These are phyloP conservation scores for Trichoderma asperelloides DNA, from an alignment of 495 filamentous ascomycete species.

Conservation along the genomic window DNA sequence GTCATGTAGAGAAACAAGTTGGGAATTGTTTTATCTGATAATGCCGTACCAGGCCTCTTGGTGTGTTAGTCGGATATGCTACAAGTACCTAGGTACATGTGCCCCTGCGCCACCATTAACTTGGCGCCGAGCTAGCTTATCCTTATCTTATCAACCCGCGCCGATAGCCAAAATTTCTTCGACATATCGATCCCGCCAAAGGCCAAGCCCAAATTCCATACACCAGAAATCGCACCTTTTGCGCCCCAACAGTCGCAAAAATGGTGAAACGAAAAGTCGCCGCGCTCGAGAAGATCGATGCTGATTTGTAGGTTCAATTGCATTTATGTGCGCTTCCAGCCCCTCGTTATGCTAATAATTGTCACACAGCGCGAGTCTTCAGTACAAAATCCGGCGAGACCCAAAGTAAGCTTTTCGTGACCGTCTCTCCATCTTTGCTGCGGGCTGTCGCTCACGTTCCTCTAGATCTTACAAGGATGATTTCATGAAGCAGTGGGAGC, in stretches of 20 bases:
- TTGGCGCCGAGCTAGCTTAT: background rate
- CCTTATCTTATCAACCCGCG: background rate
- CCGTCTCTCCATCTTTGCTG: conserved; percentile 9
- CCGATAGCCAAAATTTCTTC: conserved; percentile 5
- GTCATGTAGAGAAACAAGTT: too few relatives aligned
- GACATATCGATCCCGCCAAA: background rate
- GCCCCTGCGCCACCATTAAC: too few relatives aligned
- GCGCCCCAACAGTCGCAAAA: conserved; percentile 14
- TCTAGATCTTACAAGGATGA: conserved; percentile 73
- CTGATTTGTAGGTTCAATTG: conserved; percentile 54
- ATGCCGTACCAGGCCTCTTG: too few relatives aligned
- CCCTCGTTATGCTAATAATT: conserved; percentile 12
- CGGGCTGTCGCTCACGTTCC: background rate
- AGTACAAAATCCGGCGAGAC: conserved; percentile 82
- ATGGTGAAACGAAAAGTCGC: conserved; percentile 84
- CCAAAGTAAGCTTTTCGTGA: conserved; percentile 43
- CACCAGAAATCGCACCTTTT: background rate
- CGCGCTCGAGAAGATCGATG: conserved; percentile 90
- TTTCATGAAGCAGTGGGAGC: conserved; percentile 78
- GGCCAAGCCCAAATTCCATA: background rate
- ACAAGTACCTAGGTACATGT: too few relatives aligned
- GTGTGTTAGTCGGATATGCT: too few relatives aligned
- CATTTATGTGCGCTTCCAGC: background rate
- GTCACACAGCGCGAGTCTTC: conserved; percentile 59
- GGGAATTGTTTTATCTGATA: too few relatives aligned